Evolutionary conservation across 2,329 filamentous ascomycete genomes (phyloP).

Genomic region (Anisogramma anomala): DNA sequence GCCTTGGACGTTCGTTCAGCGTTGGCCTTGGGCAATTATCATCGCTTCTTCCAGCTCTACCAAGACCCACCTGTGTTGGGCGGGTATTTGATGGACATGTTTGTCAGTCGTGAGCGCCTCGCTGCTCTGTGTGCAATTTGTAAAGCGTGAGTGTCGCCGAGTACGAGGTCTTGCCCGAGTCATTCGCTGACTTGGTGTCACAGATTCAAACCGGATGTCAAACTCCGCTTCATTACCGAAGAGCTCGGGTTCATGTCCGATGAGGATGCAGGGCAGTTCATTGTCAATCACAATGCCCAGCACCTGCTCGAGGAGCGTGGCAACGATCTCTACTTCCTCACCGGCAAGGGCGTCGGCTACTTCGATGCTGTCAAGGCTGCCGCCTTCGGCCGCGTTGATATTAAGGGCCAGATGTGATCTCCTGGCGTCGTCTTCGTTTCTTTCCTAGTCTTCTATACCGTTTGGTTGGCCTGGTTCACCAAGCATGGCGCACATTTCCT

Average conservation of each 20-base stretch:
- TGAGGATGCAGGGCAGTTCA: conserved; percentile 79
- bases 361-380: conserved; percentile 64
- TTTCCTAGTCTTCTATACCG: conserved; percentile 4
- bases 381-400: conserved; percentile 82
- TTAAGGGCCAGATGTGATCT: conserved; percentile 86
- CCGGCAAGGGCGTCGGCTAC: conserved; percentile 56
- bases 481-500: background rate
- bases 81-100: conserved; percentile 98
- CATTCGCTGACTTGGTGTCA: conserved; percentile 31
- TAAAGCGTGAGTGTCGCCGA: conserved; percentile 64
- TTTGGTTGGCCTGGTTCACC: background rate
- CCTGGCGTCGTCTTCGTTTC: conserved; percentile 3
- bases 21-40: conserved; percentile 87
- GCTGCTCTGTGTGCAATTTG: conserved; percentile 84
- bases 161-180: background rate
- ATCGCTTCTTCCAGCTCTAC: conserved; percentile 95
- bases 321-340: conserved; percentile 61
- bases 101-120: conserved; percentile 85
- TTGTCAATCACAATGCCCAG: conserved; percentile 68
- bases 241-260: conserved; percentile 94
- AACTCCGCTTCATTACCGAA: conserved; percentile 83
- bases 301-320: conserved; percentile 64
- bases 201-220: conserved; percentile 87
- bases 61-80: conserved; percentile 82
- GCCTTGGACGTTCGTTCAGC: conserved; percentile 85